Evolutionary conservation across 1,139 yeast species (phyloP).

Genomic region (Scheffersomyces illinoinensis): DNA sequence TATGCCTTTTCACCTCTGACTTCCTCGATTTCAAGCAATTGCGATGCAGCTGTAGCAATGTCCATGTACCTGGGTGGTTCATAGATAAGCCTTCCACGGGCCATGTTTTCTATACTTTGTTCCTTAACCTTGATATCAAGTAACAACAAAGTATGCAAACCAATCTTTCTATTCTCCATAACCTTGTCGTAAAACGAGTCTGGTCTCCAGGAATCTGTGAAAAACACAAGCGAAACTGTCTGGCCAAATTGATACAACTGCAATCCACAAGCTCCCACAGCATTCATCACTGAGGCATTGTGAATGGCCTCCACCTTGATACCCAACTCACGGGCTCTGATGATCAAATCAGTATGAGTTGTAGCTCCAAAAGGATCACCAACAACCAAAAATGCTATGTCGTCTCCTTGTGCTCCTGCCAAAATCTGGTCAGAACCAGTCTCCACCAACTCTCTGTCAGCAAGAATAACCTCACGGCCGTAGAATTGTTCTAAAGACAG

Average conservation of each 20-base stretch:
- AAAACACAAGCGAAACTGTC: constrained; percentile 91
- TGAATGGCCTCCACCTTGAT: constrained; percentile 83
- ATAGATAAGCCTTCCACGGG: constrained; percentile 85
- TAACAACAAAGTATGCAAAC: constrained; percentile 84
- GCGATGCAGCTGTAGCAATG: constrained; percentile 85
- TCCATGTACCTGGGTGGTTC: constrained; percentile 98
- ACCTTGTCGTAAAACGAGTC: constrained; percentile 91
- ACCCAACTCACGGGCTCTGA: constrained; percentile 82
- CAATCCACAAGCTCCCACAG: constrained; percentile 96
- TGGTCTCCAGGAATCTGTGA: constrained; percentile 95
- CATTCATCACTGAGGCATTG: constrained; percentile 97
- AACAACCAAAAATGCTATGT: constrained; percentile 90
- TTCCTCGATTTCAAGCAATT: constrained; percentile 85
- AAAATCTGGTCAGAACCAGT: constrained; percentile 81
- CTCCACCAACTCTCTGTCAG: constrained; percentile 94
- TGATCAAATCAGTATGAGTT: constrained; percentile 90
- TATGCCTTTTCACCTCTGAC: constrained; percentile 72
- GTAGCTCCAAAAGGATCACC: constrained; percentile 99
- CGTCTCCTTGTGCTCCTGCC: constrained; percentile 73
- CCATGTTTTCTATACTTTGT: constrained; percentile 92
- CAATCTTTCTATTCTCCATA: constrained; percentile 84
- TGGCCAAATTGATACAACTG: constrained; percentile 96
- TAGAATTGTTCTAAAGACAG: constrained; percentile 72
- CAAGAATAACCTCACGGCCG: constrained; percentile 81
- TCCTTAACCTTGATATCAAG: constrained; percentile 96